Evolutionary conservation across 345 rosid species (phyloP).

Genomic region (Leavenworthia alabamica): DNA sequence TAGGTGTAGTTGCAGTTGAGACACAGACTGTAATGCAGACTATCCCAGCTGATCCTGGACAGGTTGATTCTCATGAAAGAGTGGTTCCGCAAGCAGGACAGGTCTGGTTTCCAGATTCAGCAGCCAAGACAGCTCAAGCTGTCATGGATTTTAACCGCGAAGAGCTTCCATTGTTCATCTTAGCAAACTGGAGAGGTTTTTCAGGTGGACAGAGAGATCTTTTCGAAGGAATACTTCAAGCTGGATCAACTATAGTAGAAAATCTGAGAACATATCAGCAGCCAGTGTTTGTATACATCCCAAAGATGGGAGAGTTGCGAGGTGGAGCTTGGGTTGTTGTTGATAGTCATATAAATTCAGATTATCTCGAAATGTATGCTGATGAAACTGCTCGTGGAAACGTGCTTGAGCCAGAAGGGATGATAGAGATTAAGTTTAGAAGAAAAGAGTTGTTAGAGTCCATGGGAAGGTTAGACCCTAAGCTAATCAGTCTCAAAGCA

Average conservation of each 20-base stretch:
- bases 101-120: constrained; percentile 99
- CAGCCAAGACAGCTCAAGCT: constrained; percentile 91
- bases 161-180: constrained; percentile 87
- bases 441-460: constrained; percentile 83
- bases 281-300: constrained; percentile 95
- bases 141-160: constrained; percentile 89
- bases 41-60: constrained; percentile 98
- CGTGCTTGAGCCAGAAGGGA: constrained; percentile 97
- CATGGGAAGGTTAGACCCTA: constrained; percentile 89
- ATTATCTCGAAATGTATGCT: constrained; percentile 97
- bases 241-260: constrained; percentile 93
- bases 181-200: constrained; percentile 98
- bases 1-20: constrained; percentile 95
- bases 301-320: constrained; percentile 96
- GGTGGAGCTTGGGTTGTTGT: constrained; percentile 99
- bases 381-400: constrained; percentile 88
- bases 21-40: constrained; percentile 95
- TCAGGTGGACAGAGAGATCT: constrained; percentile 98
- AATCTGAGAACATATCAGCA: constrained; percentile 89
- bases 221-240: constrained; percentile 98
- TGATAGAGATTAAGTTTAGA: constrained; percentile 90
- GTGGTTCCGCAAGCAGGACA: constrained; percentile 99
- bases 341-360: constrained; percentile 84
- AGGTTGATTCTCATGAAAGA: constrained; percentile 94
- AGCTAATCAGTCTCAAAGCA: constrained; percentile 53